phyloP scores from a whole-genome alignment of 2,329 filamentous ascomycete species.

The Ascochyta koolunga region DNA sequence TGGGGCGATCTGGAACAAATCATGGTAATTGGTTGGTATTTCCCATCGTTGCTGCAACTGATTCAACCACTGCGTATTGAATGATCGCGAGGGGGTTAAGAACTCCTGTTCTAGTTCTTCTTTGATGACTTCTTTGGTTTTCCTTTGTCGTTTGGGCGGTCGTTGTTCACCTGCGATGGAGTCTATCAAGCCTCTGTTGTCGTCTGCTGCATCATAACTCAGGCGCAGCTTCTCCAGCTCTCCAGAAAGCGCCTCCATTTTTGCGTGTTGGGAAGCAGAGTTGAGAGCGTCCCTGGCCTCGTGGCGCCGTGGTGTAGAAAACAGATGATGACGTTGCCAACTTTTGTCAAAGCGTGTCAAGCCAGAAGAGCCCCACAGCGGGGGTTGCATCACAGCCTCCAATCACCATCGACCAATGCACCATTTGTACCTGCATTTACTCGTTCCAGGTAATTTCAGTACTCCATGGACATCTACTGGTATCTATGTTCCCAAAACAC shows the following conservation, averaged over 20 bases:
- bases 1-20: conserved; percentile 84
- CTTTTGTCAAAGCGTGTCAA: conserved; percentile 15
- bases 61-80: conserved; percentile 87
- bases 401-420: not conserved
- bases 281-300: conserved; percentile 9
- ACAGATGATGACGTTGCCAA: conserved; percentile 28
- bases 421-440: conserved; percentile 1
- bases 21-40: conserved; percentile 76
- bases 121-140: conserved; percentile 68
- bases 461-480: not conserved
- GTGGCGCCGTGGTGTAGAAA: conserved; percentile 21
- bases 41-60: conserved; percentile 91
- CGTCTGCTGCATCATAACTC: conserved; percentile 28
- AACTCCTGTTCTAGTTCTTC: conserved; percentile 76
- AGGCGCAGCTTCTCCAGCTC: conserved; percentile 61
- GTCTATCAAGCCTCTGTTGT: conserved; percentile 58
- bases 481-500: conserved; percentile 21
- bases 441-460: not conserved
- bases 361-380: conserved; percentile 12
- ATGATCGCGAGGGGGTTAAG: conserved; percentile 77
- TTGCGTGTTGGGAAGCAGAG: conserved; percentile 11
- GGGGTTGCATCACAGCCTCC: not conserved
- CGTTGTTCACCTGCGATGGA: conserved; percentile 62
- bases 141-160: conserved; percentile 60
- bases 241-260: conserved; percentile 51